phyloP scores from a whole-genome alignment of 441 rosid genomes.

The Biscutella auriculata region DNA sequence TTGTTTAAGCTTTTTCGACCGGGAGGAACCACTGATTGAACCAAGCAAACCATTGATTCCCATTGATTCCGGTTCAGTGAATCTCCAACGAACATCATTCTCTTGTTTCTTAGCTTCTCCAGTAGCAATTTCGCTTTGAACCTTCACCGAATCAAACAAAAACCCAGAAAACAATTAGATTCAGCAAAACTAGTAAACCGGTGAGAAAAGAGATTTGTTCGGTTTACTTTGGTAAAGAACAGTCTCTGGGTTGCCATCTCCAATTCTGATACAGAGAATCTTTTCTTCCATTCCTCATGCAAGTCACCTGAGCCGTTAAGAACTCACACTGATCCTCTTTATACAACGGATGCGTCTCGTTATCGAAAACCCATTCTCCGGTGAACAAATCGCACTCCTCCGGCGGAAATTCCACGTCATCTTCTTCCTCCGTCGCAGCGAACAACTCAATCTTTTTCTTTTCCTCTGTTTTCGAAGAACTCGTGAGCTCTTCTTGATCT shows the following conservation, averaged over 20 bases:
- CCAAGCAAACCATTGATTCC: constrained; percentile 93
- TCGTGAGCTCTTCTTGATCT: constrained; percentile 1
- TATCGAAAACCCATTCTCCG: constrained; percentile 45
- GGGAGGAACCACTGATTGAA: constrained; percentile 57
- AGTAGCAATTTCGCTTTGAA: constrained; percentile 58
- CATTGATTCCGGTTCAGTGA: constrained; percentile 84
- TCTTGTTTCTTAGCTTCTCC: constrained; percentile 78
- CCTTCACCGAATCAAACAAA: constrained; percentile 25
- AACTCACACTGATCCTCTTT: constrained; percentile 36
- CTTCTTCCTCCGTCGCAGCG: constrained; percentile 16
- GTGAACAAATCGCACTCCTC: constrained; percentile 44
- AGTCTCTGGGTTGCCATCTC: constrained; percentile 52
- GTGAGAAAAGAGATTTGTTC: not conserved
- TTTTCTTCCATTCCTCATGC: constrained; percentile 38
- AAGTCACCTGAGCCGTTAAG: constrained; percentile 32
- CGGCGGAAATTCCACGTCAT: constrained; percentile 19
- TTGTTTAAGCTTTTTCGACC: constrained; percentile 70
- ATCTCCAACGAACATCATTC: constrained; percentile 97
- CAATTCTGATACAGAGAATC: constrained; percentile 41
- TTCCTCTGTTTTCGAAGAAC: constrained; percentile 12
- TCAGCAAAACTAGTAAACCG: not conserved
- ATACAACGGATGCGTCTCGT: constrained; percentile 34
- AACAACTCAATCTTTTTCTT: constrained; percentile 16
- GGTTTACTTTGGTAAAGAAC: constrained; percentile 45
- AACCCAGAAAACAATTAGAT: not conserved